Evolutionary conservation across 768 basidiomycete genomes (phyloP), one percentile per base, ranked within the genome.

Genomic region (Collybia nuda): DNA sequence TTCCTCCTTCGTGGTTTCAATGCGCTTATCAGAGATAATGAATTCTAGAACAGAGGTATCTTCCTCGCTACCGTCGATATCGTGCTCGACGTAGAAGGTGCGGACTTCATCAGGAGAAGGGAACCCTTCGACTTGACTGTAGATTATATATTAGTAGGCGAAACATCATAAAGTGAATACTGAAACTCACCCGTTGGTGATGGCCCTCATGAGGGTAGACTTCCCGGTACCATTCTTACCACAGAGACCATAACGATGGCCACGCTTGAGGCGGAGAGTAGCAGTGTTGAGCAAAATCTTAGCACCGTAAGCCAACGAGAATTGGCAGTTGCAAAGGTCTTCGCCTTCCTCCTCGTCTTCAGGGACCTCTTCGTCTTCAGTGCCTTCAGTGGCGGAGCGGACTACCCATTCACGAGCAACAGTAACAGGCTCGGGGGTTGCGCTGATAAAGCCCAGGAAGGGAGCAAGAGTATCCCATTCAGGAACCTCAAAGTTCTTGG

Each of bases 1-100:
- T 67, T 97, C 94, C 53, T 80, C 74, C 68, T 85, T 74, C 52
- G 57, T 52, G 18, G 82, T 90, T 42, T 80, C 78, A 61, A 97
- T 79, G 63, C 95, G 94, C 66, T 84, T 85, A 74, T 97, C 95
- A 51, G 73, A 65, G 55, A 92, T 64, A 58, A 97, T 94, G 77
- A 94, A 97, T 69, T 90, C 74, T 51, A 94, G 80, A 52, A 97
- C 89, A 39, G 93, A 86, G 47, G 88, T 97, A 14, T 91, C 90
- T 54, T 83, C 95, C 71, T 97, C 95, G 66, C 84, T 88, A 43
- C 95, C 95, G 63, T 98, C 95, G 58, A 98, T 97, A 68, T 98
- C 95, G 80, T 98, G 95, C 80, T 96, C 95, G 67, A 98, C 95
- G 74, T 97, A 98, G 86, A 96, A 98, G 55, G 95, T 98, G 69